phyloP scores from a whole-genome alignment of 805 yeast species.

The Zygosaccharomyces pseudorouxii region DNA sequence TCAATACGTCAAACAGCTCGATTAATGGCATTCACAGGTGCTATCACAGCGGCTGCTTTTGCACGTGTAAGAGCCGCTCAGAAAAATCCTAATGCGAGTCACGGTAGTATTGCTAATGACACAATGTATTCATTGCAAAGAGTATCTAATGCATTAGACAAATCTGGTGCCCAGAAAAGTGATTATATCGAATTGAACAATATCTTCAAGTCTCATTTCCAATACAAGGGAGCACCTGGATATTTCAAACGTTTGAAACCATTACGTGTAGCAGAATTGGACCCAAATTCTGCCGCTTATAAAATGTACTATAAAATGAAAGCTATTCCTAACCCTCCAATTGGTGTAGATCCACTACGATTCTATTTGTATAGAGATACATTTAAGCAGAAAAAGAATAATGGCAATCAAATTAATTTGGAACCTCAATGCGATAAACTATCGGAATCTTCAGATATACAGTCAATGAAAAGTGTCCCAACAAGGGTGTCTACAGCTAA shows the following conservation, averaged over 20 bases:
- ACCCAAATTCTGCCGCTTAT: constrained; percentile 9
- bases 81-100: constrained; percentile 12
- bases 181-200: constrained; percentile 8
- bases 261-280: constrained; percentile 6
- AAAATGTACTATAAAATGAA: constrained; percentile 12
- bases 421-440: not conserved
- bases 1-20: constrained; percentile 5
- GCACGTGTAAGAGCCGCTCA: constrained; percentile 7
- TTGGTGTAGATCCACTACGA: constrained; percentile 3
- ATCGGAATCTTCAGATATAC: not conserved
- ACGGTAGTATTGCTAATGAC: constrained; percentile 15
- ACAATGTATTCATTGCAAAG: constrained; percentile 7
- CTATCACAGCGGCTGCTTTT: constrained; percentile 15
- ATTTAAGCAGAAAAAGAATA: not conserved
- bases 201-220: constrained; percentile 10
- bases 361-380: constrained; percentile 1
- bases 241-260: constrained; percentile 12
- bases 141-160: constrained; percentile 8
- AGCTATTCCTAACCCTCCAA: constrained; percentile 12
- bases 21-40: constrained; percentile 9
- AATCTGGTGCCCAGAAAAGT: constrained; percentile 2
- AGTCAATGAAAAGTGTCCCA: not conserved
- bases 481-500: constrained; percentile 4
- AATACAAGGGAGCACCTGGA: constrained; percentile 5
- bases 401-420: not conserved